Conservation (phyloP, 495 filamentous ascomycete genomes). For the Daldinia decipiens region DNA sequence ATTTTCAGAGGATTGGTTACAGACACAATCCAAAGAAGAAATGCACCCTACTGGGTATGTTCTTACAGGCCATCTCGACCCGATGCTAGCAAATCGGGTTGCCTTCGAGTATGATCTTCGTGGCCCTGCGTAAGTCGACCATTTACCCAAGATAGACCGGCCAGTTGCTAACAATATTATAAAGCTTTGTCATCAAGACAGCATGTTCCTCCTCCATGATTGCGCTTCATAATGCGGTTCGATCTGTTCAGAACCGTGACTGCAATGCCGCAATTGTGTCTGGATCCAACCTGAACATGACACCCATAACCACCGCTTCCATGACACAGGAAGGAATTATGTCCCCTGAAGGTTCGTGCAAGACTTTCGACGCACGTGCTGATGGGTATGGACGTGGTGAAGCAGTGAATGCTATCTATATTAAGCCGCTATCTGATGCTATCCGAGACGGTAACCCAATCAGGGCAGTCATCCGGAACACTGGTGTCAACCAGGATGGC, state of each 20-base stretch:
- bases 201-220: slow-evolving; percentile 63
- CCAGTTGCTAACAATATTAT: background rate
- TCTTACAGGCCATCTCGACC: slow-evolving; percentile 40
- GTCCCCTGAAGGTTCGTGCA: slow-evolving; percentile 1
- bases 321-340: slow-evolving; percentile 5
- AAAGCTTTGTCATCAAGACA: slow-evolving; percentile 52
- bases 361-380: slow-evolving; percentile 6
- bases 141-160: background rate
- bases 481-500: slow-evolving; percentile 59
- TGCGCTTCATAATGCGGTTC: slow-evolving; percentile 60
- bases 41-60: slow-evolving; percentile 17
- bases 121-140: slow-evolving; percentile 37
- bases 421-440: slow-evolving; percentile 61
- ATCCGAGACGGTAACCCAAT: slow-evolving; percentile 58
- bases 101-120: slow-evolving; percentile 45
- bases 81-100: slow-evolving; percentile 44
- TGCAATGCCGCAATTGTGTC: slow-evolving; percentile 37
- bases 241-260: slow-evolving; percentile 39
- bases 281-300: slow-evolving; percentile 18
- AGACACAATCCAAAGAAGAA: slow-evolving; percentile 19
- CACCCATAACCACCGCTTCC: background rate
- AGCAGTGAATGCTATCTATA: slow-evolving; percentile 43
- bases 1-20: slow-evolving; percentile 51
- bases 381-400: slow-evolving; percentile 43
- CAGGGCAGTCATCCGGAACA: slow-evolving; percentile 58